Evolutionary conservation across 1,284 basidiomycete genomes (phyloP), one percentile per base, ranked within the genome.

Genomic region (Pascua guehoae): DNA sequence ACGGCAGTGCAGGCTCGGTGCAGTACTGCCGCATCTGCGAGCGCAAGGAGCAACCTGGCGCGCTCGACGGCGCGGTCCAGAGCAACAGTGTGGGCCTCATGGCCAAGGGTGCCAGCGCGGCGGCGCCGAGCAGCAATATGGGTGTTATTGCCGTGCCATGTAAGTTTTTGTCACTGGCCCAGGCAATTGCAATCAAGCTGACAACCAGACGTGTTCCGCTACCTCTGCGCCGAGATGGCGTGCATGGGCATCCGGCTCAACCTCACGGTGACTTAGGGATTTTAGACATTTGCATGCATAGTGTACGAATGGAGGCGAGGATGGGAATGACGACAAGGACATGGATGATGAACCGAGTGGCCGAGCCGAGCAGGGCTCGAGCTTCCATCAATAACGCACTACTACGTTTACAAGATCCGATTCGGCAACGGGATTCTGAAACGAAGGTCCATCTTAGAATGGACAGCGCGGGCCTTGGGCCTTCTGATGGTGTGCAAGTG

Each of bases 91-190:
- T 67, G 11, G 62, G 64, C n/a, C 65, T 70, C 15, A 56, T 61
- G 8, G 66, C 66, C 49, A 64, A 60, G 50, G 66, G 86, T 85
- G 64, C 43, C n/a, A n/a, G 16, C 32, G 17, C 42, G n/a, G 38
- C 49, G 8, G 36, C 39, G 24, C 14, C n/a, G 24, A 59, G 56
- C 18, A 86, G 88, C 5, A 86, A 91, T 68, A 84, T 96, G 74
- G 94, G 96, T 74, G 87, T 97, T 46, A 85, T 97, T 53, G 95
- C 95, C 8, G 86, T 99, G 24, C 96, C 96, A 8, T 99, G 72
- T 72, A 59, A 70, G 69, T 73, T 17, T 2, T n/a, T 10, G n/a
- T 14, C 14, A 16, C 17, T 15, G 43, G 12, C 5, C 32, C 12
- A 15, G 41, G 5, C 24, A 8, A 45, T 14, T 32, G 24, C 24